Evolutionary conservation across 2,329 filamentous ascomycete species (phyloP), one percentile per base, ranked within the genome.

Genomic region (Colletotrichum sp.): DNA sequence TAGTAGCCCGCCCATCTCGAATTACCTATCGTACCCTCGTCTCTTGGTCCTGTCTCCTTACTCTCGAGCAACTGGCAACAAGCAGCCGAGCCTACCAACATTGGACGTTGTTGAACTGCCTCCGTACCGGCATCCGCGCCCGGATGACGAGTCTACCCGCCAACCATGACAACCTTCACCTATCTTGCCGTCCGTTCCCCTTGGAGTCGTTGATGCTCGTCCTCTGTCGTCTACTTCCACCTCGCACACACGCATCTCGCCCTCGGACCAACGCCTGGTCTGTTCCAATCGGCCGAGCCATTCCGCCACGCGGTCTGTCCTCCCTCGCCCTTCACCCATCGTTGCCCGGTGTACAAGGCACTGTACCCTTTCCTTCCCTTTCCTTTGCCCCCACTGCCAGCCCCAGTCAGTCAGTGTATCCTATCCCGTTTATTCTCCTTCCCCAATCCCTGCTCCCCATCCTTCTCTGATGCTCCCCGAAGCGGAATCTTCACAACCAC

Each of bases 211-310:
- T 68, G 34, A 18, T 52, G 44, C 30, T 64, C 68, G 36, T 28
- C 30, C 68, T 66, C 52, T 30, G 21, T 72, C 63, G 32, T 67
- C 24, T n/a, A 24, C 34, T 44, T 49, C 24, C 52, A 39, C 68
- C 26, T 59, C 36, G 72, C 63, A 21, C 73, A 68, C 55, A 30
- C 57, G 57, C 44, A 52, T 52, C 49, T 49, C 36, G 62, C 30
- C 32, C 70, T 73, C 73, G 44, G 70, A 76, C 73, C 69, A 75
- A 39, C 18, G 36, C 55, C 57, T 65, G 39, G 63, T 59, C 72
- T 64, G 70, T 76, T 68, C 55, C 18, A 66, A 64, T n/a, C n/a
- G 63, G 57, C 73, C 73, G 69, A 72, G 68, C 62, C 30, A 18
- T 34, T 68, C 63, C 63, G 67, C 34, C 52, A 60, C 26, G n/a